Evolutionary conservation across 169 alveolate species (phyloP).

Genomic region (Plasmodium gaboni): DNA sequence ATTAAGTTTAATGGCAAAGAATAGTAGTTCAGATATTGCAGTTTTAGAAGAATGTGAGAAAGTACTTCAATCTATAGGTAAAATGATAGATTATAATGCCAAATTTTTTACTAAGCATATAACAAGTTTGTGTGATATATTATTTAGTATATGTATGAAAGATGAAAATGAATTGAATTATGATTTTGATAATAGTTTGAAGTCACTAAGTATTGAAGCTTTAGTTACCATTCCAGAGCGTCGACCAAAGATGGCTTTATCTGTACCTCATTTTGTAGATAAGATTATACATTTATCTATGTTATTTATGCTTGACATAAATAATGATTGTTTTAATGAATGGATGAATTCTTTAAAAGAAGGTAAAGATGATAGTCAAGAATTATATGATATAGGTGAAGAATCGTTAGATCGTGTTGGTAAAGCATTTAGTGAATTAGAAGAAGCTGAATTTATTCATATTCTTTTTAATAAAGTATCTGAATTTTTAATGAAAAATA

Average conservation of each 20-base stretch:
- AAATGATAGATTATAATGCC: conserved; percentile 85
- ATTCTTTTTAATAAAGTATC: conserved; percentile 85
- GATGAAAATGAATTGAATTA: conserved; percentile 73
- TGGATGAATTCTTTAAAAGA: conserved; percentile 89
- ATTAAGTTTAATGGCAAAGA: conserved; percentile 79
- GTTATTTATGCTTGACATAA: conserved; percentile 88
- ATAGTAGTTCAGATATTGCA: conserved; percentile 75
- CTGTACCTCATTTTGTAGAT: conserved; percentile 85
- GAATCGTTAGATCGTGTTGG: conserved; percentile 90
- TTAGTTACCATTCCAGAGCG: conserved; percentile 83
- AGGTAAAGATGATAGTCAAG: conserved; percentile 87
- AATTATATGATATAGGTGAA: conserved; percentile 89
- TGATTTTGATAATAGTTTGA: conserved; percentile 81
- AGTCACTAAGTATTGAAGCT: conserved; percentile 85
- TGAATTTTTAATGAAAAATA: conserved; percentile 84
- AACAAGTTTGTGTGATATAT: conserved; percentile 77
- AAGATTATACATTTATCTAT: conserved; percentile 81
- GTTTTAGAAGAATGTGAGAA: conserved; percentile 85
- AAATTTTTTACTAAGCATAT: conserved; percentile 79
- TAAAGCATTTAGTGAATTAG: conserved; percentile 85
- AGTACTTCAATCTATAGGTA: conserved; percentile 80
- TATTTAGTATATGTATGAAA: conserved; percentile 79
- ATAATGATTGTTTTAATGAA: conserved; percentile 88
- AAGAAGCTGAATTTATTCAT: conserved; percentile 85
- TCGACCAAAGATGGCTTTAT: conserved; percentile 85